Evolutionary conservation across 2,329 filamentous ascomycete species (phyloP), one percentile per base, ranked within the genome.

Genomic region (Xylaria sp.): DNA sequence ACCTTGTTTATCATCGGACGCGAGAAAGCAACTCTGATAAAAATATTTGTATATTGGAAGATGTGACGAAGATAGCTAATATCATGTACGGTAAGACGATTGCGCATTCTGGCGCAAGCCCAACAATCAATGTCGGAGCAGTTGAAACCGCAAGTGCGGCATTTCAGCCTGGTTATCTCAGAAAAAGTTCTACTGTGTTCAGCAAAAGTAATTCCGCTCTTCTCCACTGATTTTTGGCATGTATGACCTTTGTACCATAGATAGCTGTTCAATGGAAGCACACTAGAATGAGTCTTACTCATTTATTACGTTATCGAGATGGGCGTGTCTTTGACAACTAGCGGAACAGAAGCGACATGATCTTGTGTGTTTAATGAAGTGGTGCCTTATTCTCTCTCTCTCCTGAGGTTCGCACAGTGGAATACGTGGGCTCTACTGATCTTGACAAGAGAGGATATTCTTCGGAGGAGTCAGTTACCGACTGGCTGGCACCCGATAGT

Each of bases 1-100:
- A 90, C 92, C 95, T 97, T 98, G 94, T 97, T 97, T 93, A 88
- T 84, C 84, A 87, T 93, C 94, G 95, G 90, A 97, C 95, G 96
- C 94, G 89, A 93, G 91, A 87, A 92, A 92, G 93, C 91, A 97
- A 92, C 93, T 97, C 95, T 98, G 95, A 98, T 81, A 82, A 75
- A 75, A 69, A 70, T 71, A 71, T 83, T 82, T 84, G 75, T 76
- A 77, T 49, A 72, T 69, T 73, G 75, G 76, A 78, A 77, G 75
- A 74, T 48, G 44, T 48, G 40, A 56, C 62, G 10, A 33, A 17
- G 15, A 23, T 3, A 11, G 0, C 33, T 15, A 23, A n/a, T 20
- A 1, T 28, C n/a, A 9, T 6, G 1, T 44, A 9, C 5, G 1
- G 15, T 6, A 20, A 56, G 17, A 31, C 23, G 13, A 15, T 62